Base-by-base conservation (phyloP, 169 alveolate species). In the Cryptosporidium muris region DNA sequence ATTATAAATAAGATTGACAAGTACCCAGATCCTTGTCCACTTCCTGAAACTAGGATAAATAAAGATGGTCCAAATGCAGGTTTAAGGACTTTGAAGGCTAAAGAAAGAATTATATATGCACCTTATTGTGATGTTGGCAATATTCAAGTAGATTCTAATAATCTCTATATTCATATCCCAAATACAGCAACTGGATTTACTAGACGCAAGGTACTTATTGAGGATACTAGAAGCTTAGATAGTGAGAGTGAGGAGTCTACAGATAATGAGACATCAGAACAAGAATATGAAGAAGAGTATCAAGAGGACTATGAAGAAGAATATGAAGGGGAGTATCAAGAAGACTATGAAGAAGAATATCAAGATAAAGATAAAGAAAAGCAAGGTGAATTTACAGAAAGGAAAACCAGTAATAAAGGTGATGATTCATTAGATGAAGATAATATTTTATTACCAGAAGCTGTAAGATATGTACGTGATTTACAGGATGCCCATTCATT, bases 101-200 rank as follows among this genome's bases (percentile, higher is more conserved):
- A 95, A 66, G 99, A 98, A 80, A 95, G 96, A 89, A 91, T 92
- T 60, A 92, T 98, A 16, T 98, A 98, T 89, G 99, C 99, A 1
- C 99, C 99, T 0, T 96, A 94, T 88, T 94, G 98, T 56, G 98
- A 97, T 89, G 93, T 97, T 11, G 99, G 99, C n/a, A 95, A 95
- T 80, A 90, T 98, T 43, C 93, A 94, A 64, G 89, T 95, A 66
- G 99, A 98, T 81, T 93, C 96, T 64, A 97, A 95, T 67, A 96
- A 98, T 62, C 98, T 99, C 94, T 98, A 97, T 91, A 96, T 98
- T 53, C 96, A 97, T 49, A 95, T 98, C 60, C 99, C 99, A 1
- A 97, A 97, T 63, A 92, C 95, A 81, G 94, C 95, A 89, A 97
- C 95, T 52, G 93, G 96, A 51, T 97, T 95, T 82, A 95, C 99